phyloP scores from a whole-genome alignment of 805 yeast species.

The Nakazawaea sp. region DNA sequence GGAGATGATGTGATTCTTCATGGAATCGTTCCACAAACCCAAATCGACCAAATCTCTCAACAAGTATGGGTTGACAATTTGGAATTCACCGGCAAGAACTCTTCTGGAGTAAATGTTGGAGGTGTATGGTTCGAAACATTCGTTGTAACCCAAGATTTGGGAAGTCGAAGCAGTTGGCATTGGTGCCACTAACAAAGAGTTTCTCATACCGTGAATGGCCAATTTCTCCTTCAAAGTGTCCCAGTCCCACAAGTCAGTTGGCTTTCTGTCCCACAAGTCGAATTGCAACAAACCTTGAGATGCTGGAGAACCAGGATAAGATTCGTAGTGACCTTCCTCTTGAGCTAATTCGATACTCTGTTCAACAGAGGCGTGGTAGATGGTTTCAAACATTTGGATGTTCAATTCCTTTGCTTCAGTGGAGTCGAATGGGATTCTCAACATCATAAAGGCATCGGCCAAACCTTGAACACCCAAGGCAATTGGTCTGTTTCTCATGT shows the following conservation, averaged over 20 bases:
- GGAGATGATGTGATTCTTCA: constrained; percentile 71
- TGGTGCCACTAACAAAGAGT: constrained; percentile 85
- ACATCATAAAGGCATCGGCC: constrained; percentile 78
- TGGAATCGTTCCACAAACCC: constrained; percentile 75
- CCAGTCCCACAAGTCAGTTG: constrained; percentile 88
- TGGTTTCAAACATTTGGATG: constrained; percentile 87
- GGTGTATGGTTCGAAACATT: constrained; percentile 94
- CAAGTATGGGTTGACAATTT: constrained; percentile 83
- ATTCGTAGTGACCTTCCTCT: constrained; percentile 59
- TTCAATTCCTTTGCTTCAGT: constrained; percentile 69
- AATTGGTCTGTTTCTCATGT: constrained; percentile 81
- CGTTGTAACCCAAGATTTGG: constrained; percentile 88
- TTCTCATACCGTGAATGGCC: constrained; percentile 64
- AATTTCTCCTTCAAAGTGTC: constrained; percentile 55
- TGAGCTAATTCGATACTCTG: constrained; percentile 77
- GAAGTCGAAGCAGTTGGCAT: constrained; percentile 99
- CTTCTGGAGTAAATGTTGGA: constrained; percentile 89
- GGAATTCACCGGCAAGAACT: constrained; percentile 90
- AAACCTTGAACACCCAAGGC: constrained; percentile 99
- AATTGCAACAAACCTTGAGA: constrained; percentile 80
- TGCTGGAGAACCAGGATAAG: constrained; percentile 83
- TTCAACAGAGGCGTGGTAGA: constrained; percentile 90
- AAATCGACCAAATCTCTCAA: constrained; percentile 74
- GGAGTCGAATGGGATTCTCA: constrained; percentile 85
- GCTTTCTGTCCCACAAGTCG: constrained; percentile 80